Base-by-base conservation (phyloP, 2,329 filamentous ascomycete species). In the Colletotrichum incanum region DNA sequence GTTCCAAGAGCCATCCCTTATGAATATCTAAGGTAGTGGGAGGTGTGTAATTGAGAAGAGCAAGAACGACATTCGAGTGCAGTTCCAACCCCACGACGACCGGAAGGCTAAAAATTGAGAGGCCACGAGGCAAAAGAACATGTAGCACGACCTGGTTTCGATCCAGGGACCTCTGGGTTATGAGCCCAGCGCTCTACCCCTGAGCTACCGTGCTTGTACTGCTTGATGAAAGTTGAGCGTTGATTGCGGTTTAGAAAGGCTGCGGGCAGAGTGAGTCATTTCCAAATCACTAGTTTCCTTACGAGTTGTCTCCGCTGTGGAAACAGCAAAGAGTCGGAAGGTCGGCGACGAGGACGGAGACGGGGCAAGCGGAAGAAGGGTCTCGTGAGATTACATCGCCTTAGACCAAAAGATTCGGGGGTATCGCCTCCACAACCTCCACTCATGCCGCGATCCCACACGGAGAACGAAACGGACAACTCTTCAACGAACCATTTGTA, bases 91-190 rank as follows among this genome's bases (percentile, higher is more conserved):
- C 5, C 14, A 18, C 6, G 5, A 9, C 8, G 49, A 4, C 49
- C 3, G 49, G 23, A 28, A 28, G 26, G 14, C 14, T 26, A 18
- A 9, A 52, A 28, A 50, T 5, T 5, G 28, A 31, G 23, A 16
- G 23, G 23, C 47, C 3, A 49, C 9, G 14, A 37, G 8, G 8
- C 4, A 4, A 37, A 39, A 63, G 1, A 14, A n/a, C 0, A 18
- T 0, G 3, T 72, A 72, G 70, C 66, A 72, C 70, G 55, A 72
- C 70, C 58, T 65, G 59, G 70, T 72, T 70, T 72, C 70, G 70
- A 72, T 72, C 70, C 39, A 65, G 58, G 70, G 70, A 72, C 70
- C 70, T 72, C 70, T 70, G 70, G 70, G 70, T 72, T 70, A 72
- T 72, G 65, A 72, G 65, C 70, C 70, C 65, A 70, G 70, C 65